Evolutionary conservation across 2,329 filamentous ascomycete genomes (phyloP), one percentile per base, ranked within the genome.

Genomic region (Fusarium devonianum): DNA sequence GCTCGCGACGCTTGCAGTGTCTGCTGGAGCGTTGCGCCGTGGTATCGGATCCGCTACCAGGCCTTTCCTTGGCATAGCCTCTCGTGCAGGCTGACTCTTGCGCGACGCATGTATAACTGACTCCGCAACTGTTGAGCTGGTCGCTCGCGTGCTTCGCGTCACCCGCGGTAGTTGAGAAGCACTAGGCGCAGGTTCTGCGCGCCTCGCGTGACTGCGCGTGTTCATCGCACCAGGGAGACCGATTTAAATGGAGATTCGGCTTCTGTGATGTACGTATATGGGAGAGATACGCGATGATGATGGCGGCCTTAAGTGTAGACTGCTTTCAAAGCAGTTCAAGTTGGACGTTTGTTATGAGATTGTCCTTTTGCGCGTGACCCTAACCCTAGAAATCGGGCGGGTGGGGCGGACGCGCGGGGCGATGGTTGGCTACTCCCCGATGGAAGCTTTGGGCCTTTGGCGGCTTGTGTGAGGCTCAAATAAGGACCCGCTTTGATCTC

Each of bases 11-110:
- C 57, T 63, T 12, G 30, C 52, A 11, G 47, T 47, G 19, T 47
- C 23, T 19, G 17, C 21, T 18, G 55, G 64, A 35, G 65, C 57
- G n/a, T 61, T 65, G 17, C 66, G 64, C 11, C 62, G 57, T 28
- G 66, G 32, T 10, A 49, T 36, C 2, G 56, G 56, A 22, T 59
- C 44, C 17, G 21, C 21, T 12, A 46, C 39, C 17, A 62, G 29
- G 12, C 49, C 52, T 23, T 36, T 53, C 18, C 23, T 42, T 30
- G 19, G 36, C 19, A 18, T 13, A 13, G 30, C 17, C 19, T 28
- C 39, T 21, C 19, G 46, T n/a, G 33, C 29, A 10, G 25, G 23
- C 12, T 44, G 48, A 4, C 21, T 25, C 26, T 33, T 35, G 19
- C 30, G 32, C 4, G 46, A 14, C 10, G 47, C 25, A 23, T 16